Evolutionary conservation across 1,139 yeast genomes (phyloP), one percentile per base, ranked within the genome.

Genomic region (Pichia sp.): DNA sequence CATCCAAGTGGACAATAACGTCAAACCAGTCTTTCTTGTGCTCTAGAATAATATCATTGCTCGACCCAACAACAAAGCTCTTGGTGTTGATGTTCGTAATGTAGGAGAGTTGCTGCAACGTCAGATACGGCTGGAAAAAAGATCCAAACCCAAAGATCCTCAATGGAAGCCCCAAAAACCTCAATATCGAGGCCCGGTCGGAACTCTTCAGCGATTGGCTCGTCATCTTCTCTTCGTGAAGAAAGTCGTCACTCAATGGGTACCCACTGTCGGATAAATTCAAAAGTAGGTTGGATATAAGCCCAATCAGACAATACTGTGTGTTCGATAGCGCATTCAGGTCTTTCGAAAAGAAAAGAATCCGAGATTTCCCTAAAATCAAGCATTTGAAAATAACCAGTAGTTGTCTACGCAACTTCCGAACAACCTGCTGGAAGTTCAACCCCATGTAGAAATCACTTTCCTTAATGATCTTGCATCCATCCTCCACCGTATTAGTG

Each of bases 91-190:
- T 74, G 36, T 79, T 77, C 42, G 76, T 77, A 54, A 93, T 74
- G 62, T 88, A 92, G 54, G 86, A 87, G 54, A 93, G 74, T 67
- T 92, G 98, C 69, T 92, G 99, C 52, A 93, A 73, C 0, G 99
- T 96, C 26, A 92, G 79, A 69, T 92, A 93, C 0, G 99, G 98
- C 61, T 88, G 87, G 77, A 95, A 92, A 60, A 92, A 79, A 2
- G 96, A 90, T 43, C 95, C 95, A 62, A 84, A 81, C 10, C 90
- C 90, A 71, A 93, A 93, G 1, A 90, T 71, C 63, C 87, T 93
- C 52, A 93, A 73, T 0, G 99, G 99, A 46, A 93, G 75, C 0
- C 99, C 99, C 69, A 90, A 81, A 67, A 90, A 93, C 45, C 82
- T 74, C 53, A 92, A 72, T 70, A 92, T 78, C 1, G 96, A 87